Conservation (phyloP, 1,139 yeast species). For the Yamadazyma sp. region DNA sequence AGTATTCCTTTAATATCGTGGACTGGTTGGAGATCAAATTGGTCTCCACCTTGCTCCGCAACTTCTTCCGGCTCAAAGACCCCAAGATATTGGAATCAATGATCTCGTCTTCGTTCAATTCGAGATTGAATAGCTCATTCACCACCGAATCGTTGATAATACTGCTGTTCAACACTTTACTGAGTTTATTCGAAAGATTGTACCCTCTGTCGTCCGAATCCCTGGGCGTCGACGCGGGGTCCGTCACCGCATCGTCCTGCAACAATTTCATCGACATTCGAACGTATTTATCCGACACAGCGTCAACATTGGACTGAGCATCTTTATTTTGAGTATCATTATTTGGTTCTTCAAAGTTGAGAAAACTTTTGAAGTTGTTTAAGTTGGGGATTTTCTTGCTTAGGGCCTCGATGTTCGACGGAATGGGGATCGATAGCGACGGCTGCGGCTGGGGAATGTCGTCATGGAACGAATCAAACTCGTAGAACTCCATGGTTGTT, state of each 20-base stretch:
- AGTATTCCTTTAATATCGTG: slow-evolving; percentile 58
- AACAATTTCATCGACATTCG: slow-evolving; percentile 27
- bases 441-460: slow-evolving; percentile 47
- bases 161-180: slow-evolving; percentile 52
- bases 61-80: slow-evolving; percentile 53
- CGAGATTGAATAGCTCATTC: slow-evolving; percentile 45
- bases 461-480: slow-evolving; percentile 36
- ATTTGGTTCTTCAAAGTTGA: slow-evolving; percentile 20
- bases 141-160: slow-evolving; percentile 48
- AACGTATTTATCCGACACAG: slow-evolving; percentile 42
- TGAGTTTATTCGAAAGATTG: slow-evolving; percentile 45
- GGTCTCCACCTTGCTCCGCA: slow-evolving; percentile 70
- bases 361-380: slow-evolving; percentile 30
- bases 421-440: slow-evolving; percentile 43
- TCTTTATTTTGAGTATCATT: no score
- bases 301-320: no score
- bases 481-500: slow-evolving; percentile 51
- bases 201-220: slow-evolving; percentile 10
- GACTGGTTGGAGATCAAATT: slow-evolving; percentile 67
- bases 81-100: slow-evolving; percentile 59
- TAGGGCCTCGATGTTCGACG: slow-evolving; percentile 40
- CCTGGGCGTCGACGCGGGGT: slow-evolving; percentile 1
- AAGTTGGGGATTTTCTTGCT: slow-evolving; percentile 37
- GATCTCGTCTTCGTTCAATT: slow-evolving; percentile 32
- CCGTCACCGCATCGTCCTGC: slow-evolving; percentile 3